Base-by-base conservation (phyloP, 2,329 filamentous ascomycete species). In the Thielaviopsis punctulata region DNA sequence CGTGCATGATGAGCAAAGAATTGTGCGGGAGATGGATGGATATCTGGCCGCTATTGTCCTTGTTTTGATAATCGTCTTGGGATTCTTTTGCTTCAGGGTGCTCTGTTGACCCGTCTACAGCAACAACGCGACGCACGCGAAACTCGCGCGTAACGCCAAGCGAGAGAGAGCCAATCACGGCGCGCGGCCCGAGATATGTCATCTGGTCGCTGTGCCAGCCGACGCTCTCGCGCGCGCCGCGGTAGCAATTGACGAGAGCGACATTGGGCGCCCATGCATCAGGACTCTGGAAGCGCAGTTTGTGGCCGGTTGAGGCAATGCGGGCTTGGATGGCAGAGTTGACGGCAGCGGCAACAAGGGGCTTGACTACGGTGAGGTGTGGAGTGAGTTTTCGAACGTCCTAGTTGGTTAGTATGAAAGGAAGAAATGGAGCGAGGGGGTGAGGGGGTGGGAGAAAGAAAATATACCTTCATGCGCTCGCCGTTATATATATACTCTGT, bases 21-120 rank as follows among this genome's bases (percentile, higher is more conserved):
- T 96, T 96, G 65, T 96, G 92, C 0, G 90, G 90, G 0, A 96
- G 77, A 59, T 95, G 87, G 44, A 96, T 92, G 1, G 87, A 80
- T 54, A 96, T 90, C 62, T 95, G 89, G 3, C 89, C 90, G 60
- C 85, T 10, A 10, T 10, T 36, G 30, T 36, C 13, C n/a, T 36
- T 15, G 13, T 36, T 79, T 0, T 75, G 73, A 57, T 92, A 82
- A 1, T 75, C 69, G 12, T 72, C 68, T 2, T 67, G 64, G 23
- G n/a, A n/a, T 22, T 25, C 24, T 24, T 24, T 12, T 33, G 46
- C 45, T 15, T 21, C 49, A 36, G 30, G 4, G 13, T 36, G 30
- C 30, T 33, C 9, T 13, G 4, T 9, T 13, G 67, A 66, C 13
- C 63, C 61, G 25, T 78, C 76, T 51, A 74, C 75, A 2, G 84